phyloP scores from a whole-genome alignment of 2,329 filamentous ascomycete genomes.

The Penicillium sp. region DNA sequence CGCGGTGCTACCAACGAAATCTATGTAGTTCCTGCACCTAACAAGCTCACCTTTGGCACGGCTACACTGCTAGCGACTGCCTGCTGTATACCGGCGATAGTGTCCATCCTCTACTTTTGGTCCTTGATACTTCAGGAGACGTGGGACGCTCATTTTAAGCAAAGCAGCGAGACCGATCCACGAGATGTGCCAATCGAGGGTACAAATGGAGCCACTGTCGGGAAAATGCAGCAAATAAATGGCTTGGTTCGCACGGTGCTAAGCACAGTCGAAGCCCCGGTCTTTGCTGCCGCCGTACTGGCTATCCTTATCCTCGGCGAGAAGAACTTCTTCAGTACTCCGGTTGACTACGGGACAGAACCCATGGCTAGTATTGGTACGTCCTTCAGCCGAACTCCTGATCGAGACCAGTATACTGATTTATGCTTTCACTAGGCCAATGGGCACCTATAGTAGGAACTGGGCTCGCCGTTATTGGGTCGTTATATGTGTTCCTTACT shows the following conservation, averaged over 20 bases:
- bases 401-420: not conserved
- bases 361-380: slow-evolving; percentile 8
- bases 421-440: not conserved
- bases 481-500: slow-evolving; percentile 4
- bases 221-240: slow-evolving; percentile 9
- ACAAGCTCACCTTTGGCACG: slow-evolving; percentile 8
- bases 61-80: not conserved
- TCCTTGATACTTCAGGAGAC: slow-evolving; percentile 4
- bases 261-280: slow-evolving; percentile 10
- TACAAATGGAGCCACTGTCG: slow-evolving; percentile 10
- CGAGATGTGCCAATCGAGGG: not conserved
- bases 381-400: not conserved
- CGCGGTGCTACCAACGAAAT: slow-evolving; percentile 5
- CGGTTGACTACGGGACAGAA: slow-evolving; percentile 2
- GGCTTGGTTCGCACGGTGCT: slow-evolving; percentile 1
- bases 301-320: slow-evolving; percentile 9
- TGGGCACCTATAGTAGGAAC: slow-evolving; percentile 12
- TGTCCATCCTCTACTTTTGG: slow-evolving; percentile 5
- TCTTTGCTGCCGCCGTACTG: slow-evolving; percentile 6
- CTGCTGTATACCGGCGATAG: slow-evolving; percentile 8
- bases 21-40: slow-evolving; percentile 4
- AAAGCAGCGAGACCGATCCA: not conserved
- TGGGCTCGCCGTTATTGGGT: slow-evolving; percentile 4
- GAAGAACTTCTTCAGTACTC: slow-evolving; percentile 5
- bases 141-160: not conserved